Evolutionary conservation across 768 basidiomycete species (phyloP), one percentile per base, ranked within the genome.

Genomic region (Tylopilus vinaceipallidus): DNA sequence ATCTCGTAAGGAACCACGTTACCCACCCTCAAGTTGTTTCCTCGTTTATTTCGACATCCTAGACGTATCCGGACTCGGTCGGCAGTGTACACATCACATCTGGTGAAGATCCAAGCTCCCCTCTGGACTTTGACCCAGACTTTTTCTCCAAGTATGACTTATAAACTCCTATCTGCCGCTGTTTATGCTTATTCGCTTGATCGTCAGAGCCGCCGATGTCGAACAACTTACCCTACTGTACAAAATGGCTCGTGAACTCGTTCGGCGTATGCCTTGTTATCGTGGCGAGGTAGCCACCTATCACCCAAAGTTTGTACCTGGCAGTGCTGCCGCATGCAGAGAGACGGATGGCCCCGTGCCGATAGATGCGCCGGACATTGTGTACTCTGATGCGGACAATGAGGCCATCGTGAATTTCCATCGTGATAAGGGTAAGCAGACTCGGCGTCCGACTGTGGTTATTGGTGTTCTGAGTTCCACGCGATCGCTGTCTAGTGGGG

Each of bases 161-260:
- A 7, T 4, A 10, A n/a, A n/a, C n/a, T n/a, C n/a, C n/a, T n/a
- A n/a, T n/a, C 26, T 1, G 12, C 11, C 16, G 9, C 37, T 24
- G 2, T 34, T 33, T 20, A 5, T 37, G 5, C 37, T 7, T 3
- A 53, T 29, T 10, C 10, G 19, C 4, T 10, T 19, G 0, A 4
- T 20, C 3, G 1, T 11, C 29, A 65, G 64, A 33, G 29, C 45
- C 3, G 20, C 70, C 10, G 80, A 81, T 56, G 19, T 85, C 8
- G 72, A 61, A 1, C 64, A 74, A 19, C 54, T 83, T 39, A 68
- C 68, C 45, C 79, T 79, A 73, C 69, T 59, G 0, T 86, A 84
- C 62, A 86, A 86, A 54, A 74, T 73, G 45, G 46, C 60, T 4
- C 73, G 83, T 2, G 83, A 86, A 65, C 54, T 80, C 11, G 67